These are phyloP conservation scores for Sclerotinia glacialis DNA, from an alignment of 2,329 filamentous ascomycete genomes.

Conservation along the genomic window DNA sequence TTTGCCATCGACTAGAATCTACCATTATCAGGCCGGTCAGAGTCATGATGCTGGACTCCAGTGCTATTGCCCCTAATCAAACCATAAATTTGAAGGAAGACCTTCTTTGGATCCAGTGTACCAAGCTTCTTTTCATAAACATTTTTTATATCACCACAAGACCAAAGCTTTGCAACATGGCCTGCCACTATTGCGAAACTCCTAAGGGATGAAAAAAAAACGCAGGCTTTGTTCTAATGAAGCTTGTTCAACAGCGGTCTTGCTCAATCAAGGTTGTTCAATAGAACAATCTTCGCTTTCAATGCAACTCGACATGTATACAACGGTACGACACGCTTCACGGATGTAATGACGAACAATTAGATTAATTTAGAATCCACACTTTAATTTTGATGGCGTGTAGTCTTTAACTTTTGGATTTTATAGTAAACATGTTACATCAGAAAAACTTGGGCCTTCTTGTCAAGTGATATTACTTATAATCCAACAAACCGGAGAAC, in stretches of 20 bases:
- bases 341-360: neutral
- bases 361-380: neutral
- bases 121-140: neutral
- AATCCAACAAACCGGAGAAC: too few relatives aligned
- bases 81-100: neutral
- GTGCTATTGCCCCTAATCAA: neutral
- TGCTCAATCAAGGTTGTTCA: neutral
- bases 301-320: too few relatives aligned
- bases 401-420: neutral
- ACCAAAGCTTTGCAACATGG: neutral
- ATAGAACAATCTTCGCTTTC: neutral
- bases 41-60: neutral
- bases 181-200: too few relatives aligned
- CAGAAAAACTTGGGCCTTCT: neutral
- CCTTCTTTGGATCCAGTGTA: neutral
- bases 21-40: neutral
- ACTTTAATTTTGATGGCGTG: too few relatives aligned
- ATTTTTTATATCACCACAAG: neutral
- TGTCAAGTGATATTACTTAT: neutral
- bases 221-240: neutral
- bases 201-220: neutral
- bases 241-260: neutral
- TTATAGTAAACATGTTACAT: neutral
- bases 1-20: neutral
- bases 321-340: neutral